Conservation (phyloP, 257 asterid genomes). For the Solanum raphanifolium region DNA sequence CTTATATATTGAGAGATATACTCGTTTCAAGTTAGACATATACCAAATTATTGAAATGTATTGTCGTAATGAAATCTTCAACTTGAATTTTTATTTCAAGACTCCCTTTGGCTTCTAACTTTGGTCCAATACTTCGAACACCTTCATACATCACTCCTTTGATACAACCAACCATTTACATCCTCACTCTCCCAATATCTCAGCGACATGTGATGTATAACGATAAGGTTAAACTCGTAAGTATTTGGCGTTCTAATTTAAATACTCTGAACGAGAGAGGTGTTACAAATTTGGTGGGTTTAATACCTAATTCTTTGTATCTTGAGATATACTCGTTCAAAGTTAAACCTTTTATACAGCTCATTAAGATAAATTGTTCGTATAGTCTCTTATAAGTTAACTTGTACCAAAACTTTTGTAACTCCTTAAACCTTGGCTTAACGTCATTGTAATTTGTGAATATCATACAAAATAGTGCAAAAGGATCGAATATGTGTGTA, state of each 20-base stretch:
- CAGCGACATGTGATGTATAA: neutral
- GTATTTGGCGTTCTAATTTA: too few relatives aligned
- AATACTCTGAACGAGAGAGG: neutral
- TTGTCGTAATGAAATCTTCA: neutral
- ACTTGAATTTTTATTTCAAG: neutral
- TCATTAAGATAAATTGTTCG: too few relatives aligned
- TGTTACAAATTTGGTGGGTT: too few relatives aligned
- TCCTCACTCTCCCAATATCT: neutral
- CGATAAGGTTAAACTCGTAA: too few relatives aligned
- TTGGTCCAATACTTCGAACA: neutral
- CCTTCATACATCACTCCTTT: neutral
- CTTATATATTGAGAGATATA: too few relatives aligned
- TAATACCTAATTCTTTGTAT: too few relatives aligned
- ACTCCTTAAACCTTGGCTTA: neutral
- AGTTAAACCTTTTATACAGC: too few relatives aligned
- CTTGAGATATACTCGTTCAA: too few relatives aligned
- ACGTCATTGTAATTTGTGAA: neutral
- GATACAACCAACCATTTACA: neutral
- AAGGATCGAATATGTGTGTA: too few relatives aligned
- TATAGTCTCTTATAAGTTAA: too few relatives aligned
- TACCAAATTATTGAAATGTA: too few relatives aligned
- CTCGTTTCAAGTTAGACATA: neutral
- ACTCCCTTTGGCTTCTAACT: neutral
- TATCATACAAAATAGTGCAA: neutral
- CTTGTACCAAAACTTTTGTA: neutral